Evolutionary conservation across 1,139 yeast genomes (phyloP).

Genomic region (Blastobotrys serpentis): DNA sequence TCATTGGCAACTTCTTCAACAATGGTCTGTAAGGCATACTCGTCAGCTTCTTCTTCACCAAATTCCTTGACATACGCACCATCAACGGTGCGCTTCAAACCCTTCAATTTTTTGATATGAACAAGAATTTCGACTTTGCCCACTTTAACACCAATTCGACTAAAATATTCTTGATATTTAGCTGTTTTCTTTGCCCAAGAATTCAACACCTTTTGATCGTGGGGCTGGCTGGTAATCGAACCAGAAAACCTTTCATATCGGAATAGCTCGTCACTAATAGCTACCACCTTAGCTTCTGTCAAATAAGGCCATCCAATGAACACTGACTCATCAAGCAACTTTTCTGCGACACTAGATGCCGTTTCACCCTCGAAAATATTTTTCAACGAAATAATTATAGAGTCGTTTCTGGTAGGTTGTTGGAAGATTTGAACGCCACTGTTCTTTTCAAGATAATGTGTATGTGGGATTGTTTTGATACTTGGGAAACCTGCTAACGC

Average conservation of each 20-base stretch:
- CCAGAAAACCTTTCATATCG: conserved; percentile 47
- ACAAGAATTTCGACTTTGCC: conserved; percentile 58
- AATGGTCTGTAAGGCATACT: conserved; percentile 71
- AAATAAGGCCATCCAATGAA: conserved; percentile 89
- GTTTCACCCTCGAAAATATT: conserved; percentile 54
- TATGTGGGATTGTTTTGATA: conserved; percentile 65
- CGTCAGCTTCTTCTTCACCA: conserved; percentile 42
- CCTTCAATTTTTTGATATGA: conserved; percentile 72
- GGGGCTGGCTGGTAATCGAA: conserved; percentile 26
- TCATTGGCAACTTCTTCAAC: conserved; percentile 72
- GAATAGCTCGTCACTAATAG: conserved; percentile 56
- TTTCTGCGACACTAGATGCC: conserved; percentile 54
- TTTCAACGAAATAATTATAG: conserved; percentile 65
- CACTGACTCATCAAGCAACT: conserved; percentile 58
- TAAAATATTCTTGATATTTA: conserved; percentile 43
- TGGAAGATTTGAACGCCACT: conserved; percentile 73
- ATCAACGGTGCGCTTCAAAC: conserved; percentile 62
- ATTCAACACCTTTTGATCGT: conserved; percentile 44
- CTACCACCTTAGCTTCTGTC: conserved; percentile 71
- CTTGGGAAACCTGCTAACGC: conserved; percentile 91
- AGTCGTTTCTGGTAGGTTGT: conserved; percentile 78
- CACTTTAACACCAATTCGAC: conserved; percentile 58
- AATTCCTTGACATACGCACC: conserved; percentile 75
- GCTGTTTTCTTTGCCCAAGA: conserved; percentile 42
- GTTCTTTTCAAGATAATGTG: conserved; percentile 52